Evolutionary conservation across 2,329 filamentous ascomycete species (phyloP), one percentile per base, ranked within the genome.

Genomic region (Sporothrix pseudoabietina): DNA sequence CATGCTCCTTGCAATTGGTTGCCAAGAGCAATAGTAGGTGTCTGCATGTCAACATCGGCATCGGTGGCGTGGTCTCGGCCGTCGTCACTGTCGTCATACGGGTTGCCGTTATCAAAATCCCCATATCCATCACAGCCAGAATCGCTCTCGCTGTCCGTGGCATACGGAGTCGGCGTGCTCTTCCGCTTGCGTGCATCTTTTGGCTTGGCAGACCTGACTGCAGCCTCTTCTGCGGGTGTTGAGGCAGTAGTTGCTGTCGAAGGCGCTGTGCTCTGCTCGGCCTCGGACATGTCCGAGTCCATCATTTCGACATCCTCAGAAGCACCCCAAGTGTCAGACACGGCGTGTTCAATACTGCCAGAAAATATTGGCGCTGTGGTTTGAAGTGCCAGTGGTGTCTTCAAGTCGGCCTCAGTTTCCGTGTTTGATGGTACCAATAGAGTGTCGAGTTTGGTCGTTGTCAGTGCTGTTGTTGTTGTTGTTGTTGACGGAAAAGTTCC

Each of bases 111-210:
- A 26, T 32, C 57, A 9, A 52, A 19, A 2, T 69, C 44, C n/a
- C 44, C 22, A 19, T 73, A 61, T 19, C 63, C 72, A 19, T 71
- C 70, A 35, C 41, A 26, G 4, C 47, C 68, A n/a, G 22, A 49
- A 6, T 74, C 69, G 66, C 55, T 22, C 54, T 75, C 71, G 57
- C 66, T 54, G 47, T 76, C 74, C 4, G 71, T 57, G 14, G 63
- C 74, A 16, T 75, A 75, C 5, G 74, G 75, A 1, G 66, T 71
- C 1, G 75, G 75, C 6, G 75, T 76, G 74, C 74, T 76, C 72
- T 76, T 76, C 4, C 75, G 74, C 16, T 75, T 74, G 35, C 75
- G 75, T 5, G 73, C 16, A 4, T 52, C 41, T n/a, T 26, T 16
- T 3, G 71, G 14, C 10, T 4, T 30, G 3, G 30, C 39, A 2